Evolutionary conservation across 306 rosid species (phyloP).

Genomic region (peach (Prunus persica)): Prunus_persica_NCBIv2 NC_034014.1:6136001-6136500

Average conservation of each 20-base stretch:
- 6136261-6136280: slow-evolving; percentile 71
- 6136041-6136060: slow-evolving; percentile 51
- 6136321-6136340: slow-evolving; percentile 27
- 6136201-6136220: slow-evolving; percentile 6
- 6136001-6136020: slow-evolving; percentile 61
- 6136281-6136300: slow-evolving; percentile 50
- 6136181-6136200: neutral
- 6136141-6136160: slow-evolving; percentile 16
- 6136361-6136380: slow-evolving; percentile 71
- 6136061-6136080: slow-evolving; percentile 64
- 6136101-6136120: slow-evolving; percentile 65
- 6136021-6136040: slow-evolving; percentile 63
- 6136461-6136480: neutral
- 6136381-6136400: slow-evolving; percentile 64
- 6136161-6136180: neutral
- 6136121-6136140: slow-evolving; percentile 55
- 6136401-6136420: neutral
- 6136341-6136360: slow-evolving; percentile 16
- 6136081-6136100: slow-evolving; percentile 66
- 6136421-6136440: neutral
- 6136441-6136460: neutral
- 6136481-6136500: neutral
- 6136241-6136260: slow-evolving; percentile 64
- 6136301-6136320: slow-evolving; percentile 26
- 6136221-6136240: neutral